Evolutionary conservation across 1,284 basidiomycete species (phyloP).

Genomic region (Moesziomyces parantarcticus): DNA sequence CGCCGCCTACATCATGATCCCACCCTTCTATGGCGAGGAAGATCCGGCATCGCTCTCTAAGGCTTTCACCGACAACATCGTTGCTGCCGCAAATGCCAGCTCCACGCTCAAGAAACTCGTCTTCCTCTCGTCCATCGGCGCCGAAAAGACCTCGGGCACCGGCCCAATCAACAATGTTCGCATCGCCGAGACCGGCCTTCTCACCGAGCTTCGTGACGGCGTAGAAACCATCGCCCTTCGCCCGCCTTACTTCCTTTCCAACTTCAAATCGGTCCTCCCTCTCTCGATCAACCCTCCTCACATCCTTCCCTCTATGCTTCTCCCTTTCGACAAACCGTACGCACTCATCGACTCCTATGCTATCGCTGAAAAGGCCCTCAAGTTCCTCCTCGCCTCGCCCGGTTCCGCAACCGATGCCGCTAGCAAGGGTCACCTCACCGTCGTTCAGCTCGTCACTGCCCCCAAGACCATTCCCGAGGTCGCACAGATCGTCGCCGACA

Average conservation of each 20-base stretch:
- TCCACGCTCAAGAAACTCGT: constrained; percentile 21
- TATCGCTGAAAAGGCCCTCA: constrained; percentile 25
- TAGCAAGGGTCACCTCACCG: constrained; percentile 11
- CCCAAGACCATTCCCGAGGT: constrained; percentile 25
- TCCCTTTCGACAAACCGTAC: constrained; percentile 23
- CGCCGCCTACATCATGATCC: constrained; percentile 31
- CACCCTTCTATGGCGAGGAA: constrained; percentile 12
- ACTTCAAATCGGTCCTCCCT: constrained; percentile 14
- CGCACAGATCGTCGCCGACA: constrained; percentile 13
- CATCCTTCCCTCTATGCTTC: constrained; percentile 21
- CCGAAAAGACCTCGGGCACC: constrained; percentile 12
- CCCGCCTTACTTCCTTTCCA: constrained; percentile 16
- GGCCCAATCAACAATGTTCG: constrained; percentile 16
- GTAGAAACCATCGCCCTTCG: constrained; percentile 15
- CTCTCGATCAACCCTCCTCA: constrained; percentile 26
- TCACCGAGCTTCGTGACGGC: constrained; percentile 15
- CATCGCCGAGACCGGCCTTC: constrained; percentile 17
- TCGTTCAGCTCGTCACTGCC: constrained; percentile 14
- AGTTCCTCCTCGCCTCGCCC: constrained; percentile 15
- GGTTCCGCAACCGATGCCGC: not conserved
- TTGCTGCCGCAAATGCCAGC: constrained; percentile 22
- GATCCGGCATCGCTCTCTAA: constrained; percentile 11
- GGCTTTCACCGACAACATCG: constrained; percentile 8
- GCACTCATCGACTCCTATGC: constrained; percentile 4
- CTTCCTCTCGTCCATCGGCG: constrained; percentile 26